A percentile compares a stretch with the other conserved stretches of the same genome.
Evolutionary conservation across 202 grass and related monocot genomes (phyloP).

Genomic region (Elaeis oleifera): DNA sequence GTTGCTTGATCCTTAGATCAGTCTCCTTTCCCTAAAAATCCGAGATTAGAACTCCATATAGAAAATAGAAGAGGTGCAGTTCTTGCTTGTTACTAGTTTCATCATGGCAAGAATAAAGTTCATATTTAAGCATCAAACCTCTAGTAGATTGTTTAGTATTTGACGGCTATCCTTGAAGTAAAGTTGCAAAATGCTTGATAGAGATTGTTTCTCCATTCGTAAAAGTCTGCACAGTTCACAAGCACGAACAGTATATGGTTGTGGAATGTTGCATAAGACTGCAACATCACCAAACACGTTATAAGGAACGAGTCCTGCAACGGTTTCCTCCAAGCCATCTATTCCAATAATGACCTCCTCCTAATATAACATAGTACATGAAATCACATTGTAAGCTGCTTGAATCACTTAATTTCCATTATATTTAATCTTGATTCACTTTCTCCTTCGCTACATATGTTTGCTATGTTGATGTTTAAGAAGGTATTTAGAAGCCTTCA

Average conservation of each 20-base stretch:
- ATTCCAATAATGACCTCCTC: constrained; percentile 46
- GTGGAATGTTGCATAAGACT: constrained; percentile 60
- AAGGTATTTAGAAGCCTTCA: too few species aligned
- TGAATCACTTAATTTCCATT: too few species aligned
- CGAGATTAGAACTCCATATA: neutral
- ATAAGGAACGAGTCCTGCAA: constrained; percentile 53
- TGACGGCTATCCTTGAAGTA: constrained; percentile 69
- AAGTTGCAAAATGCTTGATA: constrained; percentile 51
- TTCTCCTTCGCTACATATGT: too few species aligned
- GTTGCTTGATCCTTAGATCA: constrained; percentile 44
- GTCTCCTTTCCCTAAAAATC: constrained; percentile 35
- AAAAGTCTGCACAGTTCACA: constrained; percentile 70
- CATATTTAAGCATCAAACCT: constrained; percentile 25
- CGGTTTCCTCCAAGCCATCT: constrained; percentile 41
- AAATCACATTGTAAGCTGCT: too few species aligned
- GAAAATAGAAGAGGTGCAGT: neutral
- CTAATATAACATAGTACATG: constrained; percentile 13
- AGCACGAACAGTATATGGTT: constrained; percentile 59
- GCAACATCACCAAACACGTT: constrained; percentile 62
- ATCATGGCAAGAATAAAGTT: neutral
- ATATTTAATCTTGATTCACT: too few species aligned
- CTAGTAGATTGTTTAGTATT: constrained; percentile 71
- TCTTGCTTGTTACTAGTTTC: neutral
- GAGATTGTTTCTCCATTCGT: constrained; percentile 78
- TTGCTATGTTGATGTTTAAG: too few species aligned